Evolutionary conservation across 495 filamentous ascomycete genomes (phyloP), one percentile per base, ranked within the genome.

Genomic region (Xylaria grammica): DNA sequence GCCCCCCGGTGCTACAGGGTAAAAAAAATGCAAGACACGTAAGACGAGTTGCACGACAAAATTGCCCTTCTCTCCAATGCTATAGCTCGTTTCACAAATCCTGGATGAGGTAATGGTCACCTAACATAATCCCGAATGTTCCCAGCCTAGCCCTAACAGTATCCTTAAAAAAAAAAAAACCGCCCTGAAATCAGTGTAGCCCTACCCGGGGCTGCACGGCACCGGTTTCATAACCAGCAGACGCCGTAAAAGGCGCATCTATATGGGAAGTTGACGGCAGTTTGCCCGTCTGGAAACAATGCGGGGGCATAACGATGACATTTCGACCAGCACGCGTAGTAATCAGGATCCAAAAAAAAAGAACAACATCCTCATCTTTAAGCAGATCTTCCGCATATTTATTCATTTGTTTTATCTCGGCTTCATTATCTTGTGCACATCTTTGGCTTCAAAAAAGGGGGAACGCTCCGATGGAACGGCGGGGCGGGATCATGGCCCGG

Each of bases 21-120:
- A 36, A 34, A 13, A 13, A 27, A 50, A 34, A 53, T 36, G 50
- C n/a, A 40, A 42, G 11, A 17, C 32, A 42, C 22, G 40, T n/a
- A 8, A 26, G 29, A 9, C 24, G 9, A 26, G 52, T 42, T 27
- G 13, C 40, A 40, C 52, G 13, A 40, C 2, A 55, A 40, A 9
- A 55, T 53, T 53, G 50, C 52, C 19, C 36, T 40, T 55, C 52
- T 24, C 13, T 42, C 22, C 34, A 5, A 40, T 38, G 32, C 22
- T 26, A 30, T 54, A 38, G 32, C 19, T 19, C 52, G 52, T 40
- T 42, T 17, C 52, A 55, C 52, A 40, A 38, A 55, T 55, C 19
- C 20, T 40, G 20, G 20, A 38, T 13, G 19, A 38, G 9, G 32
- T 19, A 19, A 19, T 15, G 15, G 32, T 30, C 26, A 55, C 51